Conservation (phyloP, 108 stramenopile species). For the Fragilariopsis cylindrus region DNA sequence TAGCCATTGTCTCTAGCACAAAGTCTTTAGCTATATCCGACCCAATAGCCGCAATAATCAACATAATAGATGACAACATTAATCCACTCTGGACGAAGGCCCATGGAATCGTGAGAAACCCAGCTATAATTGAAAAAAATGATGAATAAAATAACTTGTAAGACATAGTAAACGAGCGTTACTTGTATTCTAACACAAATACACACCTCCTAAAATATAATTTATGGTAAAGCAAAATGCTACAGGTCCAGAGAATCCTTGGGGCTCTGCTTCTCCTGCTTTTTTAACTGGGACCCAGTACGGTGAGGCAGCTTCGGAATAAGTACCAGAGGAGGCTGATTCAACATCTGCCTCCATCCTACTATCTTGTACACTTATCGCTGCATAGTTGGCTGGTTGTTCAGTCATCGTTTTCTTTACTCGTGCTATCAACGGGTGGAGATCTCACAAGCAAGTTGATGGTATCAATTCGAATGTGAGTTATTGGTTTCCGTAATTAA, state of each 20-base stretch:
- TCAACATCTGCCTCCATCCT: constrained; percentile 1
- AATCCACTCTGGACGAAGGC: constrained; percentile 43
- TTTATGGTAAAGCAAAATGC: constrained; percentile 52
- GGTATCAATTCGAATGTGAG: no score
- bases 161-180: no score
- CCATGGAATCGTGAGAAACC: constrained; percentile 56
- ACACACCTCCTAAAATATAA: constrained; percentile 40
- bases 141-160: no score
- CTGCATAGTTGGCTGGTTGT: neutral
- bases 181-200: no score
- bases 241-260: constrained; percentile 31
- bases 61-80: constrained; percentile 30
- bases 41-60: constrained; percentile 20
- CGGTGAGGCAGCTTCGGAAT: constrained; percentile 26
- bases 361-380: neutral
- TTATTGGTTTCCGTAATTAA: no score
- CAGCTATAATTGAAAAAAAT: constrained; percentile 14
- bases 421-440: no score
- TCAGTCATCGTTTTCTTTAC: no score
- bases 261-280: neutral
- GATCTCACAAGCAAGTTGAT: no score
- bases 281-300: constrained; percentile 11
- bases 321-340: constrained; percentile 9
- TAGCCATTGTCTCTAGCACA: constrained; percentile 38
- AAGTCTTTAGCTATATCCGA: constrained; percentile 40